Evolutionary conservation across 257 asterid species (phyloP), one percentile per base, ranked within the genome.

Genomic region (Gynochthodes officinalis): DNA sequence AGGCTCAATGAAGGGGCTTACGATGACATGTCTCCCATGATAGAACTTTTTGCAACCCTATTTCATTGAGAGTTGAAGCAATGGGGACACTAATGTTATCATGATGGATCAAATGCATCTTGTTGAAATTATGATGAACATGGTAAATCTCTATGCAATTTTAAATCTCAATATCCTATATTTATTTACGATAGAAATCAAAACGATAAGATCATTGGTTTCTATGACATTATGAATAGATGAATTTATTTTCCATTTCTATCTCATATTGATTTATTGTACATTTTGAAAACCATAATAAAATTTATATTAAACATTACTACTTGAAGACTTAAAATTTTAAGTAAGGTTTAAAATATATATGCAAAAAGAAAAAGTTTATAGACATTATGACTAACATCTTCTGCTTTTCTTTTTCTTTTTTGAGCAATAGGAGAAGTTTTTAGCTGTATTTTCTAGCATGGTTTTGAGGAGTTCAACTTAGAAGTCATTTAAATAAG

Each of bases 311-410:
- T 37, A n/a, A n/a, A n/a, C n/a, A 3, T 37, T 37, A 7, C 3
- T 37, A 37, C 6, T 3, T 2, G 7, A 37, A 39, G 84, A 35
- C 75, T 80, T 18, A 76, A 82, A 53, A 71, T 83, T 39, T 71
- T 88, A 65, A 82, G 83, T 90, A 77, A n/a, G 86, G 37, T 69
- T 77, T 88, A 92, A 86, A 1, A 42, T 18, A 18, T 37, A 7
- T 11, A 8, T 10, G 13, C 19, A 23, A n/a, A n/a, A n/a, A n/a
- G n/a, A n/a, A n/a, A n/a, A n/a, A n/a, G n/a, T n/a, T n/a, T 10
- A 15, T n/a, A n/a, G n/a, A n/a, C 10, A 2, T 2, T 32, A 16
- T 5, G 25, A 61, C 4, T 61, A 23, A 43, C 5, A n/a, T 14
- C 35, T 10, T n/a, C n/a, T n/a, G n/a, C n/a, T n/a, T 50, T 35